These are phyloP conservation scores for Podaxis sp. DNA, from an alignment of 768 basidiomycete species.

Conservation along the genomic window DNA sequence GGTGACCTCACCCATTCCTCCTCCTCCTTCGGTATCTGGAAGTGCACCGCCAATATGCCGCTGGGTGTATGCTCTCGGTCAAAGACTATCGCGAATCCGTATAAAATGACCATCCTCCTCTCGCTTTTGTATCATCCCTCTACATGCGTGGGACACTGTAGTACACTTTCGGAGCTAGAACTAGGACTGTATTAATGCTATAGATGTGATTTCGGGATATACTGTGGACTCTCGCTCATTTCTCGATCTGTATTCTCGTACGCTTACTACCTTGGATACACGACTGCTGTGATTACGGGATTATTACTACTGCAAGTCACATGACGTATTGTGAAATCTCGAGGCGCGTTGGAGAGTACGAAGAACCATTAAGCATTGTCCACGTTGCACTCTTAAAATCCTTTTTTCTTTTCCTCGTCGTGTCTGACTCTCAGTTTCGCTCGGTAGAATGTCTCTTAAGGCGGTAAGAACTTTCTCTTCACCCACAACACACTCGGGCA, in stretches of 20 bases:
- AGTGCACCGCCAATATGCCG: slow-evolving; percentile 17
- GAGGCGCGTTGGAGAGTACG: neutral
- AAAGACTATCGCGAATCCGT: slow-evolving; percentile 22
- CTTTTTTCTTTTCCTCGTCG: neutral
- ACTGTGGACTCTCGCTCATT: neutral
- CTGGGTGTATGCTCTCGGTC: slow-evolving; percentile 29
- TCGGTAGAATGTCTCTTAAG: slow-evolving; percentile 66
- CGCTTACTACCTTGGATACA: neutral
- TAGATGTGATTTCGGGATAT: neutral
- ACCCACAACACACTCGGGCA: neutral
- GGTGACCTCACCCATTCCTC: slow-evolving; percentile 27
- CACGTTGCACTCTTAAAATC: slow-evolving; percentile 12
- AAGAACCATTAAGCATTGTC: neutral
- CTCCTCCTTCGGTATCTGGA: neutral
- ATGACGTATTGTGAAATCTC: slow-evolving; percentile 3
- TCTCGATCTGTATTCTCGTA: neutral
- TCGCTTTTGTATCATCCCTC: slow-evolving; percentile 6
- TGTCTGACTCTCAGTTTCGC: neutral
- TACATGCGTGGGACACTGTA: neutral
- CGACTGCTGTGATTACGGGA: neutral
- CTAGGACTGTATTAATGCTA: slow-evolving; percentile 1
- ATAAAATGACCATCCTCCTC: neutral
- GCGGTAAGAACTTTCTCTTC: slow-evolving; percentile 48
- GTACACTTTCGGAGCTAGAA: neutral
- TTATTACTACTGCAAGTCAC: neutral